These are phyloP conservation scores for Naegleria fowleri DNA, from an alignment of 208 protist genomes.

Conservation along the genomic window DNA sequence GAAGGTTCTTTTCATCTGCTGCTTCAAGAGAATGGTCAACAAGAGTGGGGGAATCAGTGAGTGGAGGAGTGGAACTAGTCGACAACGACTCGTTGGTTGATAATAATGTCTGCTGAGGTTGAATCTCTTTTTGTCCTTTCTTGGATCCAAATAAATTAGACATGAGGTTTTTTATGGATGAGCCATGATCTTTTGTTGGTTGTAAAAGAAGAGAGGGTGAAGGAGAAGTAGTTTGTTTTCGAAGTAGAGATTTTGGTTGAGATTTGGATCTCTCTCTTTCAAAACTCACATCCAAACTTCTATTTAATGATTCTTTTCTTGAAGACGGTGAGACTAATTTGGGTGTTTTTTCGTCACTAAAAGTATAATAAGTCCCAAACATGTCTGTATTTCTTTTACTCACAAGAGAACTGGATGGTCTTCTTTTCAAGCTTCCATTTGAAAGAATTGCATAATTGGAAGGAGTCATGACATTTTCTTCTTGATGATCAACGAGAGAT, in stretches of 20 bases:
- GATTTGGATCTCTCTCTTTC: constrained; percentile 3
- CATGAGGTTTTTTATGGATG: no score
- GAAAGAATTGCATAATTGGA: neutral
- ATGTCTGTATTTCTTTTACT: neutral
- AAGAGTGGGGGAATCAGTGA: no score
- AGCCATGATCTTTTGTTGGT: neutral
- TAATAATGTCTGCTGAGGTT: no score
- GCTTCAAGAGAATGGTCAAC: no score
- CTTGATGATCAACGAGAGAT: neutral
- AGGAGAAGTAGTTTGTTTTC: neutral
- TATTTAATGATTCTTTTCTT: neutral
- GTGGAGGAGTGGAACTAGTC: no score
- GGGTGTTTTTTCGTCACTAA: neutral
- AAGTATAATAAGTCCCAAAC: neutral
- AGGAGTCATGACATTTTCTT: neutral
- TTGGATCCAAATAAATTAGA: no score
- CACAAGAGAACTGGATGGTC: neutral
- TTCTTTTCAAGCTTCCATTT: neutral
- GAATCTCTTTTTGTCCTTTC: no score
- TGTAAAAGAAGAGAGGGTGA: neutral
- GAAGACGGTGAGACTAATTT: neutral
- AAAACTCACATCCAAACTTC: neutral
- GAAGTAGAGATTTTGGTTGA: neutral
- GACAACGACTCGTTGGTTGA: no score
- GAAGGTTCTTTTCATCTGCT: no score